Percentiles rank a stretch among this genome's conserved stretches.
phyloP scores from a whole-genome alignment of 164 flowering plant genomes.

The Houttuynia cordata region DNA sequence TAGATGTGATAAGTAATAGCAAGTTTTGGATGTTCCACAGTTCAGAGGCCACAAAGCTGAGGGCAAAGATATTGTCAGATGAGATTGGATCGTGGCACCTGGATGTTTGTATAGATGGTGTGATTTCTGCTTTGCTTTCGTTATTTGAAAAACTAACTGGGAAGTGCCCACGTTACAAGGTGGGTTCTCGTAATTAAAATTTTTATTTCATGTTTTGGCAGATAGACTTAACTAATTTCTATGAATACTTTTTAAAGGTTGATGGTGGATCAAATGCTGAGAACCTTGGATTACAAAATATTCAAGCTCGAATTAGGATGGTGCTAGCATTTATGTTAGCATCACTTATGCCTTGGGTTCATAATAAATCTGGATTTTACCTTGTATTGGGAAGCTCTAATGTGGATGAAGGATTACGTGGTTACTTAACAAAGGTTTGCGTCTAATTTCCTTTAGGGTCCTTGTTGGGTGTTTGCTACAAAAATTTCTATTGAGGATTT shows the following conservation, averaged over 20 bases:
- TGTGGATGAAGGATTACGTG: conserved; percentile 97
- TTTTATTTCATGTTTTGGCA: background rate
- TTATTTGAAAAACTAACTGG: conserved; percentile 83
- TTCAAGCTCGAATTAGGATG: conserved; percentile 96
- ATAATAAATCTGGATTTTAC: conserved; percentile 64
- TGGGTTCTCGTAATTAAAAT: conserved; percentile 5
- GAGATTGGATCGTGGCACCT: conserved; percentile 99
- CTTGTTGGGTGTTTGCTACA: background rate
- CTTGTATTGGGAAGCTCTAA: conserved; percentile 96
- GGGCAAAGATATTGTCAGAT: conserved; percentile 74
- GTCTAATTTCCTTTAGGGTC: background rate
- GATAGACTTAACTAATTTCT: background rate
- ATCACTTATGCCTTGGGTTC: conserved; percentile 96
- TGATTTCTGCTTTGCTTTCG: conserved; percentile 67
- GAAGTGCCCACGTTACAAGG: conserved; percentile 87
- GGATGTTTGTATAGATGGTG: conserved; percentile 68
- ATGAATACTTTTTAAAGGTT: conserved; percentile 32
- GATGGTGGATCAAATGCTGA: conserved; percentile 91
- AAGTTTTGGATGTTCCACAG: too few species aligned
- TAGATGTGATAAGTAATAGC: too few species aligned
- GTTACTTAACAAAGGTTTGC: conserved; percentile 38
- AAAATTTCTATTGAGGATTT: background rate
- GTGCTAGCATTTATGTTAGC: conserved; percentile 93
- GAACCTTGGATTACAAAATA: conserved; percentile 87
- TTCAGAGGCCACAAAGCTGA: conserved; percentile 59